A percentile compares a stretch with the other conserved stretches of the same genome.
These are phyloP conservation scores for Aspergillus caelatus DNA, from an alignment of 2,329 filamentous ascomycete genomes.

Conservation along the genomic window DNA sequence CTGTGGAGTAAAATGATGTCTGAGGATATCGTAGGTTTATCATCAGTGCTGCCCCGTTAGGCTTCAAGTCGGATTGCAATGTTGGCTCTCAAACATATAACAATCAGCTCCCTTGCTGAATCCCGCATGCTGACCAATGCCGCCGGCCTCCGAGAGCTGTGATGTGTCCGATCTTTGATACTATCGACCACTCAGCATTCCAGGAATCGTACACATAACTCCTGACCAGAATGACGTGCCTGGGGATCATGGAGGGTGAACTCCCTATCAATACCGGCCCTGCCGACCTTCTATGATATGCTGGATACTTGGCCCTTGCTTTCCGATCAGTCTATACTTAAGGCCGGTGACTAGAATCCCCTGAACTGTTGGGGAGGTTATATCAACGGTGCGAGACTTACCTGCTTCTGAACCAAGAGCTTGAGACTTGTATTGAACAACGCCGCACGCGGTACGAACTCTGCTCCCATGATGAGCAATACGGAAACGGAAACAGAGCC, in stretches of 20 bases:
- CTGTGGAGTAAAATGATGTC: not conserved
- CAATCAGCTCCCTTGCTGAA: not conserved
- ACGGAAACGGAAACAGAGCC: constrained; percentile 25
- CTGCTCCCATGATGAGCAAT: constrained; percentile 20
- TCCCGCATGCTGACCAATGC: not conserved
- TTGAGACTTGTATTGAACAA: not conserved
- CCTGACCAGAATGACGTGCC: constrained; percentile 33
- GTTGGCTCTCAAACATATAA: no score
- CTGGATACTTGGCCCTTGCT: not conserved
- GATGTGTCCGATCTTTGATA: not conserved
- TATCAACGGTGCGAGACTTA: no score
- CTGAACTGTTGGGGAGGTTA: not conserved
- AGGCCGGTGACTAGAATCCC: not conserved
- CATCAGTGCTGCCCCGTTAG: no score
- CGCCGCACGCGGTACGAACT: no score
- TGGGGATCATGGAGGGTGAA: not conserved
- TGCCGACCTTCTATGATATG: not conserved
- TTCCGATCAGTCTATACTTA: not conserved
- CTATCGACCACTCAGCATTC: not conserved
- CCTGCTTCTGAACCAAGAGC: not conserved
- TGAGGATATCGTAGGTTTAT: not conserved
- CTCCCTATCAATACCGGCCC: not conserved
- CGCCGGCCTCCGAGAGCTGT: not conserved
- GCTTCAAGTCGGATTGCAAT: not conserved
- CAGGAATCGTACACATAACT: constrained; percentile 21